These are phyloP conservation scores for Ophiostoma piceae DNA, from an alignment of 2,329 filamentous ascomycete species.

Conservation along the genomic window DNA sequence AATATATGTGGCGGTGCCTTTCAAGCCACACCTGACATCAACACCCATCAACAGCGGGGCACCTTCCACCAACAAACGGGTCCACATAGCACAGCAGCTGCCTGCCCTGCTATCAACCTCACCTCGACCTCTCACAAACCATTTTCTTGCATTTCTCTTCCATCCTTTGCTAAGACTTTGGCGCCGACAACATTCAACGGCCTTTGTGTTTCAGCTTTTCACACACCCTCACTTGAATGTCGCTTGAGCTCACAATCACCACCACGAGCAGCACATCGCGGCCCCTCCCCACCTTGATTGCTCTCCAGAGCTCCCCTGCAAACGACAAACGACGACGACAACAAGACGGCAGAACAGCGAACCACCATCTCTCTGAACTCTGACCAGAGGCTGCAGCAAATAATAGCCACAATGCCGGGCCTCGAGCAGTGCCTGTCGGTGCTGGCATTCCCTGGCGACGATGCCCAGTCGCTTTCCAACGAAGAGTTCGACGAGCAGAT, in stretches of 20 bases:
- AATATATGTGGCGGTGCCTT: neutral
- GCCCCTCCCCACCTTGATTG: conserved; percentile 7
- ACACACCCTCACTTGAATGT: neutral
- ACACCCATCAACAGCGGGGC: conserved; percentile 17
- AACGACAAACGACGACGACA: neutral
- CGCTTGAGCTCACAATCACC: neutral
- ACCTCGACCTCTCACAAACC: neutral
- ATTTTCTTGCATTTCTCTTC: neutral
- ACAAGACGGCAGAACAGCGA: neutral
- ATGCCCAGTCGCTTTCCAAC: conserved; percentile 28
- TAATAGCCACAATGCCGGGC: conserved; percentile 35
- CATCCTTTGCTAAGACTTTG: neutral
- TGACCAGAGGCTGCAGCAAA: neutral
- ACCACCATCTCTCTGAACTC: neutral
- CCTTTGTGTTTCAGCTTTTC: neutral
- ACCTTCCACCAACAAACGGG: conserved; percentile 6
- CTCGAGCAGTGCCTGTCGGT: conserved; percentile 35
- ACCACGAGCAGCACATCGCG: neutral
- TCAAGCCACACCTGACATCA: conserved; percentile 14
- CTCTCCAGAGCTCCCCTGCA: neutral
- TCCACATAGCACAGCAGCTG: conserved; percentile 5
- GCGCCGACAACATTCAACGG: neutral
- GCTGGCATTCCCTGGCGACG: conserved; percentile 39
- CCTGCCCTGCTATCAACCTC: neutral
- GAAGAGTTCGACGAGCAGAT: conserved; percentile 40